phyloP scores from a whole-genome alignment of 2,329 filamentous ascomycete genomes.

The Byssochlamys sp. region DNA sequence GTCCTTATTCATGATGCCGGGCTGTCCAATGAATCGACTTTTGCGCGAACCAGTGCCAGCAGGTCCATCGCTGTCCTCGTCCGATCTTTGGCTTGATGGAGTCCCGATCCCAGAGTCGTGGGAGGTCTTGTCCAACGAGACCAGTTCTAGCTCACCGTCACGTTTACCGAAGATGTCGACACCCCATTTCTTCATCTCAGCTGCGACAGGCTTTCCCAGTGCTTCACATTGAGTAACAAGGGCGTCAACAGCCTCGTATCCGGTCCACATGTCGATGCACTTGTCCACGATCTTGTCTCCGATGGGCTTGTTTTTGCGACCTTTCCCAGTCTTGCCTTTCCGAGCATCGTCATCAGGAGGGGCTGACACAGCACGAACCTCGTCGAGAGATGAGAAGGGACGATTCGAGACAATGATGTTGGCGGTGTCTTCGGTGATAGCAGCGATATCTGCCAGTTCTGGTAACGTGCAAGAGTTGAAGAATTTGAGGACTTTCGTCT shows the following conservation, averaged over 20 bases:
- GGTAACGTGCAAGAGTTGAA: conserved; percentile 69
- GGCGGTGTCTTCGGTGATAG: conserved; percentile 60
- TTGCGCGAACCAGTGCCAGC: conserved; percentile 25
- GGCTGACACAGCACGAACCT: conserved; percentile 51
- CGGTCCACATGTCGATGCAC: conserved; percentile 62
- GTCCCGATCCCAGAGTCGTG: conserved; percentile 62
- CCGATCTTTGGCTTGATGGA: conserved; percentile 39
- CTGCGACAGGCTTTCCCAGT: conserved; percentile 57
- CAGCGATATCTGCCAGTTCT: conserved; percentile 73
- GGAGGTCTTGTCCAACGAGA: conserved; percentile 41
- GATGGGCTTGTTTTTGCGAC: conserved; percentile 43
- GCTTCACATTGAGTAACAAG: conserved; percentile 67
- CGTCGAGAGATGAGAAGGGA: conserved; percentile 60
- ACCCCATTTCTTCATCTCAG: conserved; percentile 59
- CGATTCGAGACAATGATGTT: conserved; percentile 61
- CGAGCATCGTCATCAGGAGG: conserved; percentile 37
- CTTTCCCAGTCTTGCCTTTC: conserved; percentile 43
- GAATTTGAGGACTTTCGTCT: conserved; percentile 59
- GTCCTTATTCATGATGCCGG: conserved; percentile 64
- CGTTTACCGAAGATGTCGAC: conserved; percentile 55
- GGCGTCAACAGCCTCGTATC: conserved; percentile 73
- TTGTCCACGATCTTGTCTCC: conserved; percentile 60
- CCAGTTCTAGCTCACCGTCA: conserved; percentile 52
- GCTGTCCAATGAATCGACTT: conserved; percentile 53
- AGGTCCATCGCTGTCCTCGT: conserved; percentile 39